A percentile compares a stretch with the other conserved stretches of the same genome.
Conservation (phyloP, 2,329 filamentous ascomycete species). For the Exophiala aquamarina region DNA sequence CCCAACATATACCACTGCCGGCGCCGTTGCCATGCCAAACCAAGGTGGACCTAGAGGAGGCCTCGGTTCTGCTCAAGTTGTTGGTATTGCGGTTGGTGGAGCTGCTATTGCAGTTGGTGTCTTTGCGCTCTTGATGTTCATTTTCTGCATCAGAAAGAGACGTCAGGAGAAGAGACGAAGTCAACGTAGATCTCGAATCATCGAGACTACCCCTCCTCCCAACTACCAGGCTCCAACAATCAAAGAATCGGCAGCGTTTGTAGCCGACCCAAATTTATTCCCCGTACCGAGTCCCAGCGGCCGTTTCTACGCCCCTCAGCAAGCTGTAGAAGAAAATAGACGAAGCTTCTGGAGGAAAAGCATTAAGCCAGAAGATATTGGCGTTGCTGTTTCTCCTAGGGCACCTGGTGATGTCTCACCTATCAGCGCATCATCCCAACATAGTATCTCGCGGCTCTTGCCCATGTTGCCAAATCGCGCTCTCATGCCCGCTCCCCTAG, state of each 20-base stretch:
- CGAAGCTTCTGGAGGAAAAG: constrained; percentile 31
- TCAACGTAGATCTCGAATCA: constrained; percentile 37
- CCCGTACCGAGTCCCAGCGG: constrained; percentile 6
- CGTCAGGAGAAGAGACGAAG: constrained; percentile 29
- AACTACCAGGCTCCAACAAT: constrained; percentile 14
- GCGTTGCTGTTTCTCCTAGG: constrained; percentile 34
- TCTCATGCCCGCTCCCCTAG: constrained; percentile 40
- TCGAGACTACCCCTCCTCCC: constrained; percentile 36
- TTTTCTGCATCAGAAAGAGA: constrained; percentile 36
- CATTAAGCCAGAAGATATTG: constrained; percentile 31
- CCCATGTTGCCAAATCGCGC: constrained; percentile 36
- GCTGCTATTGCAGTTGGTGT: constrained; percentile 52
- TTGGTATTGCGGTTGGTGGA: constrained; percentile 59
- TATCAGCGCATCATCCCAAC: constrained; percentile 35
- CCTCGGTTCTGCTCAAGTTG: constrained; percentile 50
- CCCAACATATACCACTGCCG: constrained; percentile 16
- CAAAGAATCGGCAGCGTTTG: constrained; percentile 18
- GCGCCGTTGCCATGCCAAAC: constrained; percentile 8
- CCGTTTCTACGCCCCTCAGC: constrained; percentile 23
- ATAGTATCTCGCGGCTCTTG: constrained; percentile 39
- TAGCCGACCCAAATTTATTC: constrained; percentile 1
- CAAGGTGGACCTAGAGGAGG: constrained; percentile 4
- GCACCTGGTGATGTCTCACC: constrained; percentile 31
- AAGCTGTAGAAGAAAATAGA: constrained; percentile 23
- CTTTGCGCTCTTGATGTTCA: constrained; percentile 41